phyloP scores from a whole-genome alignment of 192 early-diverging fungal genomes.

The Glomus cerebriforme region DNA sequence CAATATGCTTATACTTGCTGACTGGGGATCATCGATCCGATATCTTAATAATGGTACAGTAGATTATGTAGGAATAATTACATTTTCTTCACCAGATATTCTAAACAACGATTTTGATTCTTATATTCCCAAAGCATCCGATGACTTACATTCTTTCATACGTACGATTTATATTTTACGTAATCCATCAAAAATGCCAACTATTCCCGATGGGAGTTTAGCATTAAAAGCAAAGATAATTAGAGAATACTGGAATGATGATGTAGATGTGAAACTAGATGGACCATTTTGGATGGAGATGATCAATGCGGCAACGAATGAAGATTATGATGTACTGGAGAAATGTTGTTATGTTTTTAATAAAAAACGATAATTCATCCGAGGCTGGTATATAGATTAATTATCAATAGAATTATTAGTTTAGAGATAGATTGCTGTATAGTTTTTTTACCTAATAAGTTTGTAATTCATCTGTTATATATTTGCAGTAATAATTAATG shows the following conservation, averaged over 20 bases:
- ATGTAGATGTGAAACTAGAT: neutral
- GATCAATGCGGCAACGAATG: neutral
- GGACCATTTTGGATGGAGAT: neutral
- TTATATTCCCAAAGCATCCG: neutral
- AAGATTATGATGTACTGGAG: conserved; percentile 1
- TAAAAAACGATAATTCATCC: neutral
- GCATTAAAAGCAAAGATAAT: neutral
- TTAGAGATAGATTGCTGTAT: no score
- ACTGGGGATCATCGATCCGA: conserved; percentile 17
- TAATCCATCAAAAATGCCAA: conserved; percentile 16
- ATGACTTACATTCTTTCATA: conserved; percentile 12
- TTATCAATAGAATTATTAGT: no score
- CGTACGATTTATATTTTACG: conserved; percentile 11
- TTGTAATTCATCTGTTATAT: no score
- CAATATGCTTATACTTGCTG: conserved; percentile 12
- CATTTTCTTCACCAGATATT: conserved; percentile 12
- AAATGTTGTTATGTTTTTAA: conserved; percentile 24
- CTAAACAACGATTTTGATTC: neutral
- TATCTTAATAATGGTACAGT: no score
- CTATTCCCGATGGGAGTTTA: neutral
- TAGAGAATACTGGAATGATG: conserved; percentile 16
- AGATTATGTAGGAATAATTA: neutral
- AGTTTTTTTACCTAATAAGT: no score
- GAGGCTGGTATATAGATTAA: neutral
- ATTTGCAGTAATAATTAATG: no score